Base-by-base conservation (phyloP, 331 rosid species). In the Cydonia oblonga region DNA sequence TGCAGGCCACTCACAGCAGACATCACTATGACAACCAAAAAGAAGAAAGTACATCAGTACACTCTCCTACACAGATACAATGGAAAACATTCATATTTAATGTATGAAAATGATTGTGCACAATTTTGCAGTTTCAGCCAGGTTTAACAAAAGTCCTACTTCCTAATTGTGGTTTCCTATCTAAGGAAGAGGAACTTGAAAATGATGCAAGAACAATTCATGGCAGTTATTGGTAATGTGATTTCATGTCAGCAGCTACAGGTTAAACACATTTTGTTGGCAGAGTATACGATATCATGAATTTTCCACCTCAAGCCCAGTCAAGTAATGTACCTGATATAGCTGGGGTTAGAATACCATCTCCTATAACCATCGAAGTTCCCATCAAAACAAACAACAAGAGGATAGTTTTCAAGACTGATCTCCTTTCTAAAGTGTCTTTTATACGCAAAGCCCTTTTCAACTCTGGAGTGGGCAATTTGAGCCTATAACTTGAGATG, bases 351-450 rank as follows among this genome's bases (percentile, higher is more conserved):
- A 93, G 84, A 80, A 93, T 93, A 57, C 98, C 98, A 75, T 91
- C 98, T 75, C 97, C 98, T 81, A 93, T 93, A 80, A 91, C 75
- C 98, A 91, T 84, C 74, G 98, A 93, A 78, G 98, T 91, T 73
- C 97, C 98, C 84, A 89, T 76, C 64, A 93, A 88, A 85, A 93
- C 97, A 76, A 89, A 79, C 83, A 93, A 82, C 80, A 93, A 76
- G 77, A 93, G 81, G 69, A 84, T 18, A 30, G 85, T 89, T 80
- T 88, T 93, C 86, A 87, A 70, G 77, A 75, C 25, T 14, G 87
- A 49, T 70, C 44, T 84, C 80, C 52, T 91, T 83, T 93, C 98
- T 81, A 93, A 80, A 61, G 78, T 56, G 54, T 91, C 97, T 82
- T 89, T 93, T 76, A 93, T 84, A 64, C 9, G 73, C 65, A 93